A percentile compares a stretch with the other conserved stretches of the same genome.
Evolutionary conservation across 352 stramenopile species (phyloP).

Genomic region (Pilasporangium apinafurcum): DNA sequence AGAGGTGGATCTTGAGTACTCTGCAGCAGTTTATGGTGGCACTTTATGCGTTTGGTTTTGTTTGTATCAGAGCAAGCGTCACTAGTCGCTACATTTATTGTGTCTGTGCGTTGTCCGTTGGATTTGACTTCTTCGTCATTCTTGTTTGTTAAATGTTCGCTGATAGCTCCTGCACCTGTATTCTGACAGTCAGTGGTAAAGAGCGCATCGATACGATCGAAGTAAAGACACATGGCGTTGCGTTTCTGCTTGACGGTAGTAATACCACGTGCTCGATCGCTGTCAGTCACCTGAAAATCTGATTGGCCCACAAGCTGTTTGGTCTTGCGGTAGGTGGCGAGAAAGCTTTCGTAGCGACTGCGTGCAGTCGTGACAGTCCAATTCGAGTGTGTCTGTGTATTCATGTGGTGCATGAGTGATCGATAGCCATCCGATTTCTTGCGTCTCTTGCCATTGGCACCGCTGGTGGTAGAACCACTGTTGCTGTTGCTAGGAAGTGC

Average conservation of each 20-base stretch:
- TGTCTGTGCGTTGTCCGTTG: neutral
- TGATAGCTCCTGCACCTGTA: neutral
- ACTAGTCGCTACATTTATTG: neutral
- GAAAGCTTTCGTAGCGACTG: constrained; percentile 52
- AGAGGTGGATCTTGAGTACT: neutral
- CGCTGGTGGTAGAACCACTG: neutral
- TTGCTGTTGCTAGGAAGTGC: neutral
- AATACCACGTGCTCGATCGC: constrained; percentile 12
- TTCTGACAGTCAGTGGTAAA: constrained; percentile 6
- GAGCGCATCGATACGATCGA: constrained; percentile 22
- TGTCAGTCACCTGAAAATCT: constrained; percentile 11
- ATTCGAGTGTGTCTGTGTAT: constrained; percentile 17
- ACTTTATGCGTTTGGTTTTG: neutral
- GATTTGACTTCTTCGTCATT: neutral
- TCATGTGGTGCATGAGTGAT: constrained; percentile 42
- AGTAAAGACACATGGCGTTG: constrained; percentile 14
- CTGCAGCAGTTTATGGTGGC: neutral
- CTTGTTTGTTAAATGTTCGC: neutral
- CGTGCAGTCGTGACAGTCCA: constrained; percentile 45
- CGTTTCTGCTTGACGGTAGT: constrained; percentile 7
- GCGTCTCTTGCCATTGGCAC: constrained; percentile 14
- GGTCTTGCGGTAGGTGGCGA: constrained; percentile 28
- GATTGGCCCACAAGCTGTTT: constrained; percentile 4
- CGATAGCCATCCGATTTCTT: constrained; percentile 54
- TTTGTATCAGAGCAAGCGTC: neutral